Conservation (phyloP, 176 grass and related monocot genomes). For the Zoysia japonica region DNA sequence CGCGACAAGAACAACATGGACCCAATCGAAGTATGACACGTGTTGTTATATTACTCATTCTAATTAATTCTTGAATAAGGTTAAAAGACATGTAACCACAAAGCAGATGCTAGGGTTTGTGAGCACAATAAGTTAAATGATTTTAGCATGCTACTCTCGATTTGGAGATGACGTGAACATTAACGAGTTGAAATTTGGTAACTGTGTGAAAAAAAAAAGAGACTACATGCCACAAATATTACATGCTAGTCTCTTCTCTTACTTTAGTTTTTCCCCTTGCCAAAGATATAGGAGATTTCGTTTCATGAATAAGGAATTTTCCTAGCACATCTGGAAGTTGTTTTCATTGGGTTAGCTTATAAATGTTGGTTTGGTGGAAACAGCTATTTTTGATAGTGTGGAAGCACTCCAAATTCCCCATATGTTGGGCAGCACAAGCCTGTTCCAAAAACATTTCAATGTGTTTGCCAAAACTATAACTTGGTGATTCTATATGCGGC, state of each 20-base stretch:
- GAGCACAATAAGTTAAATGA: too few species aligned
- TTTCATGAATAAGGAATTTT: background rate
- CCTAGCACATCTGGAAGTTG: background rate
- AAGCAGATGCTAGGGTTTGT: background rate
- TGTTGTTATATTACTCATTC: background rate
- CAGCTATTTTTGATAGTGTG: background rate
- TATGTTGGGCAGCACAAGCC: background rate
- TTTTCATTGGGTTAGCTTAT: constrained; percentile 12
- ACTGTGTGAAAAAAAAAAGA: too few species aligned
- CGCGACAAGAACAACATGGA: background rate
- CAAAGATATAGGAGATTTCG: background rate
- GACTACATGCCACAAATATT: too few species aligned
- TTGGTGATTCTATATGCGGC: background rate
- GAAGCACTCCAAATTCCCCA: background rate
- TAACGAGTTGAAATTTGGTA: too few species aligned
- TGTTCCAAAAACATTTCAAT: background rate
- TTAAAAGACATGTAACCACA: background rate
- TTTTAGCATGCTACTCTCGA: background rate
- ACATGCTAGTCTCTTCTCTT: background rate
- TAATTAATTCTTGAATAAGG: background rate
- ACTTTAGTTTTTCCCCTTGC: background rate
- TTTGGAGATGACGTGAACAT: background rate
- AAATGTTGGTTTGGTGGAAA: constrained; percentile 12
- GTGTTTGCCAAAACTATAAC: background rate
- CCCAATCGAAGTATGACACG: background rate